Conservation (phyloP, 768 basidiomycete genomes). For the Pholiota conissans region DNA sequence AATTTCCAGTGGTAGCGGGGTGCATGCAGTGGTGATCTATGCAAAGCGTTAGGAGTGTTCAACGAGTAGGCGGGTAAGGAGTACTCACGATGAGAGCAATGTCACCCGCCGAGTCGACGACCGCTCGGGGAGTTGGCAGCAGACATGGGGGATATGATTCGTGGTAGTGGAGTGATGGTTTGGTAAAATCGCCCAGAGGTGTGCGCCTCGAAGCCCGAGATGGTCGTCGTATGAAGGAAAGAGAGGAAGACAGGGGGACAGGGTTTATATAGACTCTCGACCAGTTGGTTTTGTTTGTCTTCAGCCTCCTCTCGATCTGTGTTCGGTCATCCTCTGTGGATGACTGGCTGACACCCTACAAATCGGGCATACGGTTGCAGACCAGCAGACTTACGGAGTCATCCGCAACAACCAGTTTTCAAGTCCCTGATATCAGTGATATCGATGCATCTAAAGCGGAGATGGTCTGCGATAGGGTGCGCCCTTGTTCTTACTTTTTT, state of each 20-base stretch:
- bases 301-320: neutral
- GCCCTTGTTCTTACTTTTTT: no score
- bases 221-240: neutral
- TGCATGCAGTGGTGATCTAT: no score
- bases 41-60: no score
- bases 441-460: no score
- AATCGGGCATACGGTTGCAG: neutral
- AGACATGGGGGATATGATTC: neutral
- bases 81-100: neutral
- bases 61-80: neutral
- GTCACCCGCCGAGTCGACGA: neutral
- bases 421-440: no score
- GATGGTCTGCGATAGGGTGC: no score
- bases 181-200: neutral
- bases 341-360: neutral
- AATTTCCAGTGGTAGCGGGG: no score
- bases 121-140: neutral
- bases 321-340: neutral
- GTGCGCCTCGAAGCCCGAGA: neutral
- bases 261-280: neutral
- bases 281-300: neutral
- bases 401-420: no score
- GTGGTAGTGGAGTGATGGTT: neutral
- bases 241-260: neutral
- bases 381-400: neutral